Percentiles rank a stretch among this genome's conserved stretches.
Evolutionary conservation across 257 asterid genomes (phyloP).

Genomic region (Verbena officinalis): DNA sequence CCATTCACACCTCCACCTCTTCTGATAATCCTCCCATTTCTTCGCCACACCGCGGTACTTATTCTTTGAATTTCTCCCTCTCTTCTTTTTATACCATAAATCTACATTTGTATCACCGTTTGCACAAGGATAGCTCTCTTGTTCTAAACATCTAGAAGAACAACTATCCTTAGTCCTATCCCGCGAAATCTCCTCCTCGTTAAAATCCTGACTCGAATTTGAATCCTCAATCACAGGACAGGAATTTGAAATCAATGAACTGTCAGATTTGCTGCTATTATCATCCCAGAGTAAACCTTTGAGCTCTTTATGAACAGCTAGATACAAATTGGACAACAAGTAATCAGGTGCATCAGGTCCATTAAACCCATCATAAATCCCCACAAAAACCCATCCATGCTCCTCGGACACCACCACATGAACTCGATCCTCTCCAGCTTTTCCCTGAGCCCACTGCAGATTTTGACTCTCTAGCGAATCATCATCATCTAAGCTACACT

Average conservation of each 20-base stretch:
- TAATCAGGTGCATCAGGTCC: constrained; percentile 98
- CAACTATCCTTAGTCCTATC: constrained; percentile 67
- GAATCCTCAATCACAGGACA: constrained; percentile 25
- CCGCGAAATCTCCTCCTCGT: constrained; percentile 44
- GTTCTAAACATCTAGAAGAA: constrained; percentile 55
- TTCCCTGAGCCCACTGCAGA: constrained; percentile 99
- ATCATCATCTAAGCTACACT: constrained; percentile 72
- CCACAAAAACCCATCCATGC: constrained; percentile 94
- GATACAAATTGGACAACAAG: constrained; percentile 74
- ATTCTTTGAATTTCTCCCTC: constrained; percentile 43
- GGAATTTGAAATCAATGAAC: constrained; percentile 32
- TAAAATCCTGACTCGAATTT: constrained; percentile 14
- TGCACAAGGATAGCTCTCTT: constrained; percentile 55
- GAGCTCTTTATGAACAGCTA: constrained; percentile 83
- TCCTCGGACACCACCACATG: constrained; percentile 96
- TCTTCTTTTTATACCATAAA: constrained; percentile 38
- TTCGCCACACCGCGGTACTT: constrained; percentile 59
- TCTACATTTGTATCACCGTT: constrained; percentile 39
- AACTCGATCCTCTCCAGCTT: constrained; percentile 96
- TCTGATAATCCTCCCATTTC: constrained; percentile 90
- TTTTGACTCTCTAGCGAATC: constrained; percentile 62
- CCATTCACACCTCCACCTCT: constrained; percentile 92
- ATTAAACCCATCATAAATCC: constrained; percentile 93
- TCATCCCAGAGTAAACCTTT: constrained; percentile 92
- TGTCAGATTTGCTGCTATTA: constrained; percentile 36